Base-by-base conservation (phyloP, 306 rosid species). In the Glycine latifolia region DNA sequence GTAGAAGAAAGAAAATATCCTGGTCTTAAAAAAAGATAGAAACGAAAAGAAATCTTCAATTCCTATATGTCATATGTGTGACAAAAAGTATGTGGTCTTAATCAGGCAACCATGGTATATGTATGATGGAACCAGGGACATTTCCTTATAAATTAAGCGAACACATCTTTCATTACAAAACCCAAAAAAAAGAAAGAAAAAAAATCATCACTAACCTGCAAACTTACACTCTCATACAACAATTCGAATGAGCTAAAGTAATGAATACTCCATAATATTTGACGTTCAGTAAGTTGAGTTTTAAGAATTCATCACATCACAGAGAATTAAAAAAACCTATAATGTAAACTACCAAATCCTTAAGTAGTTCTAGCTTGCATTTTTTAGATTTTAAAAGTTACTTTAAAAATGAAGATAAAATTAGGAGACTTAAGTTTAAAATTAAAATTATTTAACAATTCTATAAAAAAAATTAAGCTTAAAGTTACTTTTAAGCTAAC, bases 91-190 rank as follows among this genome's bases (percentile, higher is more conserved):
- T 59, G 26, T 58, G 39, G 43, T 60, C n/a, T 26, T n/a, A 26
- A 26, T 60, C 43, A 60, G 41, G 26, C 3, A 60, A 20, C 66
- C 66, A 37, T 37, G 5, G 31, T 26, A 26, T 26, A 37, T 37
- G 44, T 39, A 35, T 35, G 44, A 60, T 60, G 66, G 35, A 3
- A 20, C 67, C 10, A 10, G 2, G 8, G 1, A 60, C 41, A 41
- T 60, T 60, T 60, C 67, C 67, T 60, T 60, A 26, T 62, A 31
- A 62, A 62, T 12, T 62, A 62, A 62, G 68, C 16, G 0, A 62
- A 33, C 15, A 6, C 33, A 62, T 11, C 44, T 62, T 62, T 62
- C 67, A 26, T 60, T 31, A 60, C 7, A 9, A 11, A 8, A 3
- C 15, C 6, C 31, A 26, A 26, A 26, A 26, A 20, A 26, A 26